phyloP scores from a whole-genome alignment of 495 filamentous ascomycete genomes.

The Talaromyces borbonicus region DNA sequence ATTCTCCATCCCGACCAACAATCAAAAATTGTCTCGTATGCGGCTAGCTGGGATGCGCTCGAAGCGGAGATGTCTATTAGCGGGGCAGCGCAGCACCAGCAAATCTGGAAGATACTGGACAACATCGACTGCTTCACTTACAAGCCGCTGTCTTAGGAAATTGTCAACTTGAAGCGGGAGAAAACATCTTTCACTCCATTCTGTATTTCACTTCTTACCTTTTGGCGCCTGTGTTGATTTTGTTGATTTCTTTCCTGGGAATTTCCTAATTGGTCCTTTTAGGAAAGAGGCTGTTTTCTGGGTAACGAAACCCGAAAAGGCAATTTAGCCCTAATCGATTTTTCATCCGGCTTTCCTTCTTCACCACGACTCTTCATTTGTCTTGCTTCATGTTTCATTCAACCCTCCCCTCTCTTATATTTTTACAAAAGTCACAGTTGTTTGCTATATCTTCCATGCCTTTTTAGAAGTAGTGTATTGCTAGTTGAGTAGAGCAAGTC shows the following conservation, averaged over 20 bases:
- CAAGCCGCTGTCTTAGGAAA: conserved; percentile 8
- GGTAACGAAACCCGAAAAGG: background rate
- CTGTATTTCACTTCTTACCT: background rate
- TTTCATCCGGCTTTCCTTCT: too few species aligned
- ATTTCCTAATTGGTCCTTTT: conserved; percentile 4
- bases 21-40: conserved; percentile 17
- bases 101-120: conserved; percentile 27
- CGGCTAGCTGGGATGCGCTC: conserved; percentile 18
- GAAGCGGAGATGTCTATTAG: conserved; percentile 16
- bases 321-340: conserved; percentile 3
- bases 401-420: too few species aligned
- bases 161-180: background rate
- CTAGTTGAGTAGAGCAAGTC: too few species aligned
- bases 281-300: background rate
- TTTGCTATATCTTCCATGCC: too few species aligned
- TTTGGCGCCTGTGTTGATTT: background rate
- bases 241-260: too few species aligned
- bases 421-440: too few species aligned
- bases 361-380: too few species aligned
- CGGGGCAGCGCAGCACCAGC: conserved; percentile 19
- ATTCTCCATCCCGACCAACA: conserved; percentile 28
- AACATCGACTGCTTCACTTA: conserved; percentile 23
- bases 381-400: too few species aligned
- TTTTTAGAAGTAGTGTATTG: too few species aligned
- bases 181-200: too few species aligned